Evolutionary conservation across 1,284 basidiomycete species (phyloP), one percentile per base, ranked within the genome.

Genomic region (Cryptococcus wingfieldii): DNA sequence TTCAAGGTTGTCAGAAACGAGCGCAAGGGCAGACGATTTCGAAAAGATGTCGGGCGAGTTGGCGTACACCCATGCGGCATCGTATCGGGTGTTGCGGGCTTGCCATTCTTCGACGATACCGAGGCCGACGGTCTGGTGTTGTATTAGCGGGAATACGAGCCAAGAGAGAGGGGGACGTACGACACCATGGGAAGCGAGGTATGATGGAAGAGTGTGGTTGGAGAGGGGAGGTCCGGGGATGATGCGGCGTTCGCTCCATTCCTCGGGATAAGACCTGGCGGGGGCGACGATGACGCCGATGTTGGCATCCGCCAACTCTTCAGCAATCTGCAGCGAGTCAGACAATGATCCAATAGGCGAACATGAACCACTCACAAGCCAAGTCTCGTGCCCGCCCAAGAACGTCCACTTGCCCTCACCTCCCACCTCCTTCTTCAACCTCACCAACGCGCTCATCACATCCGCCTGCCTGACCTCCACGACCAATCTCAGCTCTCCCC

Each of bases 161-260:
- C n/a, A 38, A 39, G 19, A 3, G 12, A 44, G 23, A 41, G 13
- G 38, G 41, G 37, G 5, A 67, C 65, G 54, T 37, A 69, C 63
- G 18, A 94, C 86, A 39, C 86, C 86, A 51, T 86, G 82, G 3
- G 78, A 72, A 25, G 86, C 76, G 13, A 95, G 79, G 49, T 80
- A 80, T 8, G 81, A 77, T n/a, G 89, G 78, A 2, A 85, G 81
- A 38, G 83, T 88, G 44, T 86, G 80, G 50, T 81, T 77, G 12
- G 84, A 83, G 8, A 93, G 71, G 1, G 90, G 90, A 0, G 87
- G 88, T 0, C 90, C 90, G 31, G 86, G 80, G 18, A 89, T 74
- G 52, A 84, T 86, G 66, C 88, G 79, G 25, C 83, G 79, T 61
- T 81, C 75, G 66, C 89, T 86, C 87, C 88, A 93, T 2, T 79